These are phyloP conservation scores for Termitomyces sp. DNA, from an alignment of 768 basidiomycete species.

Conservation along the genomic window DNA sequence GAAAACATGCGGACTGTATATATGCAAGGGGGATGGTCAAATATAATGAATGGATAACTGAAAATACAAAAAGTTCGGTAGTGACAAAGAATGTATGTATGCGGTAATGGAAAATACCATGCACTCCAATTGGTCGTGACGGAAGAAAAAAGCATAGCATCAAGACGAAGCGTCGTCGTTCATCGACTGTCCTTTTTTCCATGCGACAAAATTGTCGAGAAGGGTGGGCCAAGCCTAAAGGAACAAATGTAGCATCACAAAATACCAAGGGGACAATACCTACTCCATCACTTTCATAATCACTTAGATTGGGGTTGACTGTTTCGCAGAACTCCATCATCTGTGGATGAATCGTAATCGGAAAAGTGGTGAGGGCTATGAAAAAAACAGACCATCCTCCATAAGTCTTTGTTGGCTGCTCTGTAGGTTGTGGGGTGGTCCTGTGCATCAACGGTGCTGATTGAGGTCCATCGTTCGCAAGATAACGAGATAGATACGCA, in stretches of 20 bases:
- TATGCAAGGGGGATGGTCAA: background rate
- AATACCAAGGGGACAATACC: conserved; percentile 17
- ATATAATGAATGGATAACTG: background rate
- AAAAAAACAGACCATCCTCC: conserved; percentile 61
- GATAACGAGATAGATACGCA: conserved; percentile 24
- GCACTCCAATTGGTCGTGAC: background rate
- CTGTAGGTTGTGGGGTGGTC: conserved; percentile 52
- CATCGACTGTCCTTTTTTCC: conserved; percentile 39
- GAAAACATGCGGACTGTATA: background rate
- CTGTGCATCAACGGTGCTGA: conserved; percentile 31
- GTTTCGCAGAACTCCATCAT: conserved; percentile 73
- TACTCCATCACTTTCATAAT: conserved; percentile 77
- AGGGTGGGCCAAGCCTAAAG: conserved; percentile 77
- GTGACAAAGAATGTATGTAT: background rate
- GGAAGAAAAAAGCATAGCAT: background rate
- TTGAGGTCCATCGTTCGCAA: background rate
- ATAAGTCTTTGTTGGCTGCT: conserved; percentile 79
- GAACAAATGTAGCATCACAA: background rate
- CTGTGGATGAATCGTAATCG: conserved; percentile 26
- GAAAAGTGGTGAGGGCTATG: background rate
- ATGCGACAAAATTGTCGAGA: conserved; percentile 71
- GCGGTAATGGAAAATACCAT: background rate
- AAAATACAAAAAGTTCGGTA: background rate
- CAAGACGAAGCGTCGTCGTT: background rate
- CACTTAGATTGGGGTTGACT: conserved; percentile 50